phyloP scores from a whole-genome alignment of 192 early-diverging fungal genomes.

The Mortierella alpina region DNA sequence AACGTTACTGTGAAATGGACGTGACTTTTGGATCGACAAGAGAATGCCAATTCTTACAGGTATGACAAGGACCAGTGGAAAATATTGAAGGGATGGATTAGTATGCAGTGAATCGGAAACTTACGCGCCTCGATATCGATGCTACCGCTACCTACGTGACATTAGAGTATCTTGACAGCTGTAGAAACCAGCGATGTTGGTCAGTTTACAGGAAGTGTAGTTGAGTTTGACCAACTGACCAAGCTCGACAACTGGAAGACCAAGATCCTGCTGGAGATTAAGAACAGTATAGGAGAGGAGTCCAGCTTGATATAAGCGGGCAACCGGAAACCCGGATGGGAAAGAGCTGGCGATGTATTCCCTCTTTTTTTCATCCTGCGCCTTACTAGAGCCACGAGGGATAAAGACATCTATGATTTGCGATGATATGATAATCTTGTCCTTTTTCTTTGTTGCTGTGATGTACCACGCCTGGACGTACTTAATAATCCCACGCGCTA shows the following conservation, averaged over 20 bases:
- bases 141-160: background rate
- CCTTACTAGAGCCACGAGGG: background rate
- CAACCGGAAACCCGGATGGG: background rate
- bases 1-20: constrained; percentile 90
- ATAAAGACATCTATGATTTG: too few relatives aligned
- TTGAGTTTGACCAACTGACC: constrained; percentile 87
- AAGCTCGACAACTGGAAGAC: constrained; percentile 99
- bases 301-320: constrained; percentile 63
- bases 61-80: constrained; percentile 12
- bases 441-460: too few relatives aligned
- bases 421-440: too few relatives aligned
- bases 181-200: constrained; percentile 84
- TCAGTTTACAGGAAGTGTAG: constrained; percentile 83
- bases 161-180: constrained; percentile 75
- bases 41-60: constrained; percentile 84
- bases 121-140: background rate
- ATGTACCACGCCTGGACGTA: too few relatives aligned
- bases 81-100: background rate
- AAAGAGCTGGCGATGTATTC: background rate
- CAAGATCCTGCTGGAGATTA: constrained; percentile 86
- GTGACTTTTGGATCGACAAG: constrained; percentile 84
- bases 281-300: constrained; percentile 83
- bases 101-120: background rate
- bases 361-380: too few relatives aligned
- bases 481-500: too few relatives aligned